Evolutionary conservation across 768 basidiomycete species (phyloP), one percentile per base, ranked within the genome.

Genomic region (Fomitopsis serialis): DNA sequence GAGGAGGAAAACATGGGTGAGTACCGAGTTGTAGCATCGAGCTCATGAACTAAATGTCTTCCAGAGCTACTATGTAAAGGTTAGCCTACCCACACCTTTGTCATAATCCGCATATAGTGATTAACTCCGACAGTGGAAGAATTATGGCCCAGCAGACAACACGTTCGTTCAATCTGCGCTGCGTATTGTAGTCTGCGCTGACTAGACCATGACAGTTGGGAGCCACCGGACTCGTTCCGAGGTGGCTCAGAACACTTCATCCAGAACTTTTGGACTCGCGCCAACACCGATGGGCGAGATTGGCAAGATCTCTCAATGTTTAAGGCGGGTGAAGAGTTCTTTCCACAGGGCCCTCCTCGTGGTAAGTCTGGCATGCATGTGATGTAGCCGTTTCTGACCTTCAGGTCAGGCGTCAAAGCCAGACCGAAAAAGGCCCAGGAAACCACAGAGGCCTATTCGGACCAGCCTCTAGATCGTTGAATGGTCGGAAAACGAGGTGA

Each of bases 321-420:
- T 70, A 70, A 71, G 42, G 68, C 62, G 19, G 80, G 78, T 49
- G 85, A 88, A 54, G 72, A 74, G 40, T 70, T 87, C 48, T 56
- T 77, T 25, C 76, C 77, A 17, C 67, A 74, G 21, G 84, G 85
- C 0, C 84, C 84, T 44, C 84, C 84, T 47, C 75, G 84, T n/a
- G n/a, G n/a, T 85, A 71, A 55, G 66, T 43, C 32, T 25, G 17
- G 8, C 6, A 4, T 29, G 45, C 22, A 2, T 27, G 17, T 15
- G 9, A 7, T 47, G 8, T 47, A 15, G 13, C 24, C 10, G 34
- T 32, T 15, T 48, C 11, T 53, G 21, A 47, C 35, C 12, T 48
- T 37, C 36, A 40, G 10, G 15, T 22, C n/a, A 32, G 42, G 43
- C 19, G 19, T 19, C 48, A 13, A 56, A 53, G 44, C 55, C 34